A percentile compares a stretch with the other conserved stretches of the same genome.
Evolutionary conservation across 2,329 filamentous ascomycete genomes (phyloP).

Genomic region (Colletotrichum noveboracense): DNA sequence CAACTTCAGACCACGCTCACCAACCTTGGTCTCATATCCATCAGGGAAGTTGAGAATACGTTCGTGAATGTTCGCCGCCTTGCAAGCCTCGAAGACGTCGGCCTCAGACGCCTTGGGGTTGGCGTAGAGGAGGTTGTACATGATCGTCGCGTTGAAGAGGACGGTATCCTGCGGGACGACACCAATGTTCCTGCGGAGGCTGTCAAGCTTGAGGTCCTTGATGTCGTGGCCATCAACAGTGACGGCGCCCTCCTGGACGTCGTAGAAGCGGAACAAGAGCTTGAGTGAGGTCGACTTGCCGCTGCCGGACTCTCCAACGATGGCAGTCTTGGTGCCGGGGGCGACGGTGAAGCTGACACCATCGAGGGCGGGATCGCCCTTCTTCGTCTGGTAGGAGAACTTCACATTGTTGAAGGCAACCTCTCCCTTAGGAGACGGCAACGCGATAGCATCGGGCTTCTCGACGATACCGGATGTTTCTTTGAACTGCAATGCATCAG

Average conservation of each 20-base stretch:
- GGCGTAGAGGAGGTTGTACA: slow-evolving; percentile 61
- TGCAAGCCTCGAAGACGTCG: slow-evolving; percentile 56
- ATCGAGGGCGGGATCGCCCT: slow-evolving; percentile 39
- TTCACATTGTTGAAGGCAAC: slow-evolving; percentile 47
- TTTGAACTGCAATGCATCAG: slow-evolving; percentile 39
- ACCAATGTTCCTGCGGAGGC: slow-evolving; percentile 45
- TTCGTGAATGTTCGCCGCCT: slow-evolving; percentile 59
- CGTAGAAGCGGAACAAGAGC: slow-evolving; percentile 57
- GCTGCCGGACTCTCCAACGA: slow-evolving; percentile 50
- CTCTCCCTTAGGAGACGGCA: slow-evolving; percentile 39
- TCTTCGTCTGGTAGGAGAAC: slow-evolving; percentile 47
- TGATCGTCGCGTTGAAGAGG: slow-evolving; percentile 59
- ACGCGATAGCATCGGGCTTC: slow-evolving; percentile 38
- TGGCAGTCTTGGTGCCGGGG: slow-evolving; percentile 50
- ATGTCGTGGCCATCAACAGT: slow-evolving; percentile 52
- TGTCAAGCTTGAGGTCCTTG: slow-evolving; percentile 42
- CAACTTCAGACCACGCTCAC: slow-evolving; percentile 57
- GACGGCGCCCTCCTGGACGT: slow-evolving; percentile 49
- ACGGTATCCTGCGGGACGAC: slow-evolving; percentile 51
- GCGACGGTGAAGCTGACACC: slow-evolving; percentile 46
- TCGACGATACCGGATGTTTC: slow-evolving; percentile 48
- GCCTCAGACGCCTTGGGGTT: slow-evolving; percentile 52
- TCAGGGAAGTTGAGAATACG: slow-evolving; percentile 58
- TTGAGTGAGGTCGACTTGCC: slow-evolving; percentile 55
- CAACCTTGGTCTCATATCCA: slow-evolving; percentile 58